Conservation (phyloP, 306 rosid genomes). For the Trifolium dubium region DNA sequence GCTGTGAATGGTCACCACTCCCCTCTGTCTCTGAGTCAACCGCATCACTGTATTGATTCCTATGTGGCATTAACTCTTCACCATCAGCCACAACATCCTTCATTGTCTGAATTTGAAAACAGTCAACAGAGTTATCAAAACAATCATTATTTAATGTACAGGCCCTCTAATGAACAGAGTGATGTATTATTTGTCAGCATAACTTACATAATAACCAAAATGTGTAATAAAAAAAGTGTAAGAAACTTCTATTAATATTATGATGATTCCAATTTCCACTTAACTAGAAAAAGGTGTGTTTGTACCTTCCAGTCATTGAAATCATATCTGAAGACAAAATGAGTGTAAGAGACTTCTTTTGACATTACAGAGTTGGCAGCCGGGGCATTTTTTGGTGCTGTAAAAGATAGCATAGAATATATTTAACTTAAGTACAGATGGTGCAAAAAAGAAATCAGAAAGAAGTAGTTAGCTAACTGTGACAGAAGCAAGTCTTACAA, state of each 20-base stretch:
- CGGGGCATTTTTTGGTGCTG: constrained; percentile 87
- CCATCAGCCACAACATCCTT: constrained; percentile 62
- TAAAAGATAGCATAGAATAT: constrained; percentile 12
- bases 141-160: neutral
- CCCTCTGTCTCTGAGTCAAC: constrained; percentile 40
- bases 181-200: constrained; percentile 18
- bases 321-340: constrained; percentile 84
- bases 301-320: constrained; percentile 88
- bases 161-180: constrained; percentile 9
- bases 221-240: neutral
- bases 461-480: neutral
- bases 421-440: neutral
- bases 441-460: neutral
- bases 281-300: neutral
- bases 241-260: neutral
- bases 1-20: constrained; percentile 35
- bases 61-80: constrained; percentile 73
- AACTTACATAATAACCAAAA: constrained; percentile 8
- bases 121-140: constrained; percentile 14
- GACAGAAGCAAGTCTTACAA: constrained; percentile 52
- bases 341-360: constrained; percentile 59
- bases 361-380: constrained; percentile 53
- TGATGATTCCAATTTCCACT: neutral
- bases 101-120: constrained; percentile 72
- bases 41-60: constrained; percentile 40